Evolutionary conservation across 352 stramenopile genomes (phyloP).

Genomic region (Phytophthora constricta): DNA sequence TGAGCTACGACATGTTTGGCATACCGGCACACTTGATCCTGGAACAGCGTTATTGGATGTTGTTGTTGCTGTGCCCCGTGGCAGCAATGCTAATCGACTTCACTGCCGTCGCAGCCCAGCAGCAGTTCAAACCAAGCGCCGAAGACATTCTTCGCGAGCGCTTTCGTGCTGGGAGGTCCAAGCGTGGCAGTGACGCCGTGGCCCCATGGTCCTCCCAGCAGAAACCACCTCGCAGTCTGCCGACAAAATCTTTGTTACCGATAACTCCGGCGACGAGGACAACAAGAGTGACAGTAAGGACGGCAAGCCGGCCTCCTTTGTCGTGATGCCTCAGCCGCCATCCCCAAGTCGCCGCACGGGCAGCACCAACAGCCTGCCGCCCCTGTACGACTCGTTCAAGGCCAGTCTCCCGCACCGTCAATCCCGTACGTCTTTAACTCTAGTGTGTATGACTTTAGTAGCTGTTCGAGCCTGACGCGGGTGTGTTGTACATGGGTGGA

Average conservation of each 20-base stretch:
- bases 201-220: conserved; percentile 12
- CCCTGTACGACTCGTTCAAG: conserved; percentile 34
- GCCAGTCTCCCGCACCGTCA: conserved; percentile 12
- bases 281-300: conserved; percentile 16
- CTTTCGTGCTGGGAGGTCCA: conserved; percentile 24
- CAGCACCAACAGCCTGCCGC: conserved; percentile 27
- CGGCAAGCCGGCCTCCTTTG: conserved; percentile 13
- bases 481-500: neutral
- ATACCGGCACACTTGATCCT: conserved; percentile 51
- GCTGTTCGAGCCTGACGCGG: conserved; percentile 2
- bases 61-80: conserved; percentile 61
- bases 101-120: conserved; percentile 39
- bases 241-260: conserved; percentile 37
- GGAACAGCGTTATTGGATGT: conserved; percentile 58
- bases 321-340: conserved; percentile 21
- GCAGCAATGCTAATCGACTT: conserved; percentile 56
- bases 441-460: neutral
- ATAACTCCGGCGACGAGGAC: conserved; percentile 24
- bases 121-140: conserved; percentile 58
- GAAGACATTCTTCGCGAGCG: conserved; percentile 74
- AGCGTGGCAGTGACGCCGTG: conserved; percentile 27
- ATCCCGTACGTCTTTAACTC: conserved; percentile 26
- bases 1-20: conserved; percentile 73
- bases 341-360: conserved; percentile 15
- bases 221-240: conserved; percentile 9